Percentiles rank a stretch among this genome's conserved stretches.
Conservation (phyloP, 2,329 filamentous ascomycete species). For the Madurella fahalii region DNA sequence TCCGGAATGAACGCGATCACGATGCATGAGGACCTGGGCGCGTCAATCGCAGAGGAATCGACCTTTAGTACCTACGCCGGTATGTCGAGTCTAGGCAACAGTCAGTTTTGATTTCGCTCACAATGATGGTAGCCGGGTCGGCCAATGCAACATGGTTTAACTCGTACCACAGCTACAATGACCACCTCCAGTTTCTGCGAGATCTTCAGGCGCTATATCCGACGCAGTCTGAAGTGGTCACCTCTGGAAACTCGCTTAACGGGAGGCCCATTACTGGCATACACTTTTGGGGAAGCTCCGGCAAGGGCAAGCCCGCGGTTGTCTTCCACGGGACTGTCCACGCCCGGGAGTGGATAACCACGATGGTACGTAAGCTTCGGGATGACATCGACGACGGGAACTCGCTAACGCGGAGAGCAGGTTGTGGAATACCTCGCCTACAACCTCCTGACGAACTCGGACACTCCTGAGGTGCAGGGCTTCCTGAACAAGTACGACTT, state of each 20-base stretch:
- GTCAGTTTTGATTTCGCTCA: not conserved
- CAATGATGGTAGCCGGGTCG: not conserved
- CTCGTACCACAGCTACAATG: slow-evolving; percentile 49
- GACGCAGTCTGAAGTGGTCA: slow-evolving; percentile 45
- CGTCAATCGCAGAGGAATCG: slow-evolving; percentile 35
- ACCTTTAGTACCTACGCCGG: slow-evolving; percentile 29
- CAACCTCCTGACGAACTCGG: slow-evolving; percentile 41
- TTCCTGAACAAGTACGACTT: slow-evolving; percentile 57
- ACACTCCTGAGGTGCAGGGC: slow-evolving; percentile 35
- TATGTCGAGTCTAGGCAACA: slow-evolving; percentile 16
- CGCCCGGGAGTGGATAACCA: slow-evolving; percentile 52
- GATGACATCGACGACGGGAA: not conserved
- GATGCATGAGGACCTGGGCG: slow-evolving; percentile 40
- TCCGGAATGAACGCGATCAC: slow-evolving; percentile 31
- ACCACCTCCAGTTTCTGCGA: slow-evolving; percentile 47
- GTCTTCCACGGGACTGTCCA: slow-evolving; percentile 52
- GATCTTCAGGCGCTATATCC: slow-evolving; percentile 44
- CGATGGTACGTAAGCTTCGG: slow-evolving; percentile 52
- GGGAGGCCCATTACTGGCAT: slow-evolving; percentile 56
- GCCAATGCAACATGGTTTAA: slow-evolving; percentile 46
- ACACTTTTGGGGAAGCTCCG: slow-evolving; percentile 47
- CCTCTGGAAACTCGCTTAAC: slow-evolving; percentile 42
- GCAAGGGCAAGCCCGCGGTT: slow-evolving; percentile 46
- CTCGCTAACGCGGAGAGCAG: slow-evolving; percentile 8
- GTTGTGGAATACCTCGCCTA: slow-evolving; percentile 46